A percentile compares a stretch with the other conserved stretches of the same genome.
These are phyloP conservation scores for Eucalyptus melliodora DNA, from an alignment of 345 rosid species.

Conservation along the genomic window DNA sequence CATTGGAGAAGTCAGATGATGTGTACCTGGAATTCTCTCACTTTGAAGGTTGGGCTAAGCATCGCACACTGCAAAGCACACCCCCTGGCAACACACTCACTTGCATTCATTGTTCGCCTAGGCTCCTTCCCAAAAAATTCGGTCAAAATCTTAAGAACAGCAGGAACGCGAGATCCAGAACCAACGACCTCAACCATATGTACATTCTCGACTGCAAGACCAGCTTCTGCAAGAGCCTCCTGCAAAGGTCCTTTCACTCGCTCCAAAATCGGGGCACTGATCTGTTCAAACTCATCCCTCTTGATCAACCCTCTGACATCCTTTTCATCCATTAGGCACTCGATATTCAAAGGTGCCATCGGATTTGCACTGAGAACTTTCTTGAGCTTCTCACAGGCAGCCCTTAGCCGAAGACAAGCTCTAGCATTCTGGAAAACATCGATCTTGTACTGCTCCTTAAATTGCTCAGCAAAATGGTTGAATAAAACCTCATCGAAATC, in stretches of 20 bases:
- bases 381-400: conserved; percentile 86
- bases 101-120: conserved; percentile 92
- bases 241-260: conserved; percentile 83
- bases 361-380: conserved; percentile 96
- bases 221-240: conserved; percentile 84
- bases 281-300: conserved; percentile 86
- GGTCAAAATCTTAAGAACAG: conserved; percentile 58
- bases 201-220: conserved; percentile 57
- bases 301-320: conserved; percentile 82
- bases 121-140: conserved; percentile 97
- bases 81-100: conserved; percentile 93
- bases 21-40: conserved; percentile 85
- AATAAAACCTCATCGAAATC: conserved; percentile 91
- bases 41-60: conserved; percentile 94
- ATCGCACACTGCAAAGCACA: conserved; percentile 91
- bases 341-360: conserved; percentile 75
- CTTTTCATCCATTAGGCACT: conserved; percentile 96
- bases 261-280: conserved; percentile 69
- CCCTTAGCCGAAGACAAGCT: conserved; percentile 80
- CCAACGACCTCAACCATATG: conserved; percentile 93
- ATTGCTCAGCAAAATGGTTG: conserved; percentile 59
- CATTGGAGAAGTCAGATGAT: not conserved
- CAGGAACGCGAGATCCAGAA: conserved; percentile 84
- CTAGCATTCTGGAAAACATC: conserved; percentile 82
- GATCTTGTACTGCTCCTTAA: conserved; percentile 84